Base-by-base conservation (phyloP, 805 yeast genomes). In the Torulaspora delbrueckii region DNA sequence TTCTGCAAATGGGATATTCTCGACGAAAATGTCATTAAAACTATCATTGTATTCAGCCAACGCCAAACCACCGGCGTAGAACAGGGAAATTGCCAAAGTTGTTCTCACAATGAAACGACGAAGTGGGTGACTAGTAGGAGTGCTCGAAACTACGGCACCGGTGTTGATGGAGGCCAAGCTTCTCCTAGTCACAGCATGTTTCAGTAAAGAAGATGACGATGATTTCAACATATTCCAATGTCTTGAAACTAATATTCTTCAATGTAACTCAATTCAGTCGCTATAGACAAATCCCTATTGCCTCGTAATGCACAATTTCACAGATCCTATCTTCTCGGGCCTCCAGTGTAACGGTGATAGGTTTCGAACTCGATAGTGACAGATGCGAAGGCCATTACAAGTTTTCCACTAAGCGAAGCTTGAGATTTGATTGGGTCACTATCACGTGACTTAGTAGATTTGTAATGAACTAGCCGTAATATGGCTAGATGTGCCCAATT, bases 1-100 rank as follows among this genome's bases (percentile, higher is more conserved):
- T 55, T 80, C 84, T 31, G 81, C 86, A 41, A 75, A 71, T 14
- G 93, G 93, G 37, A 83, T 76, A 47, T 75, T 76, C 52, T 81
- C 81, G 18, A 80, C 71, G 63, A 81, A 83, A 37, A 71, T 52
- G 53, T 83, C 86, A 53, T 78, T 81, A 60, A 82, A 74, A 25
- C 43, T 39, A 53, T 81, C 84, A 57, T 73, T 73, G 50, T 76
- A 67, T 25, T 79, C 67, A 10, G 88, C 71, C 46, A 74, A 66
- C 42, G 75, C 77, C n/a, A 80, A 75, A 43, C 86, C 87, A 28
- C 74, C 79, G 28, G 77, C 79, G 53, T 81, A 83, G 22, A 76
- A 60, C 3, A 66, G 59, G 2, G 68, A 55, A 3, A 69, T 48
- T 2, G 68, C 69, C 8, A 64, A 42, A 2, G 67, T 53, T 10